These are phyloP conservation scores for Eutypella sp. DNA, from an alignment of 2,329 filamentous ascomycete genomes.

Conservation along the genomic window DNA sequence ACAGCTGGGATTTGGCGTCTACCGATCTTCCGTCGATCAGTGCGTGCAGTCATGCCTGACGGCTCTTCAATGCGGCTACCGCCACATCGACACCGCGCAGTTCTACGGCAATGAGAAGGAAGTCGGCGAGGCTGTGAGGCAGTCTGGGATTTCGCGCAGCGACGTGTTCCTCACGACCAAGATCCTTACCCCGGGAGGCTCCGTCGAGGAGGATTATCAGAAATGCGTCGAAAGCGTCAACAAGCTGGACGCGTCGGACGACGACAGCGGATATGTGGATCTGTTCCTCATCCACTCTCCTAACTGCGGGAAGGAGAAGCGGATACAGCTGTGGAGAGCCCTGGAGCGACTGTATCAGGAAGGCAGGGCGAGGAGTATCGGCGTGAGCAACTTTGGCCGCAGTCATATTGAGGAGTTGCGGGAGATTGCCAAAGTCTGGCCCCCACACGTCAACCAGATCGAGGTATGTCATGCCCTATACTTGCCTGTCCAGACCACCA, in stretches of 20 bases:
- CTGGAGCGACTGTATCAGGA: slow-evolving; percentile 59
- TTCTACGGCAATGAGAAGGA: slow-evolving; percentile 47
- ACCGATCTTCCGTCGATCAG: slow-evolving; percentile 49
- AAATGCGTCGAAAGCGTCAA: slow-evolving; percentile 60
- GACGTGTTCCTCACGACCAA: slow-evolving; percentile 55
- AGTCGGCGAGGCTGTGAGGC: slow-evolving; percentile 40
- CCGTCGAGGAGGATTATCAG: slow-evolving; percentile 49
- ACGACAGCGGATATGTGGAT: too few relatives aligned
- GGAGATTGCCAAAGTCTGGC: too few relatives aligned
- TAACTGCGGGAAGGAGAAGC: slow-evolving; percentile 49
- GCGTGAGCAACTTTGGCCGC: slow-evolving; percentile 62
- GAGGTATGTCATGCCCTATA: slow-evolving; percentile 55
- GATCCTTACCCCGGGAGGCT: slow-evolving; percentile 38
- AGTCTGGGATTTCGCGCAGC: slow-evolving; percentile 37
- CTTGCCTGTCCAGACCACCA: too few relatives aligned
- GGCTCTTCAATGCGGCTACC: slow-evolving; percentile 47
- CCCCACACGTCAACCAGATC: too few relatives aligned
- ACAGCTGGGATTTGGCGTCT: slow-evolving; percentile 67
- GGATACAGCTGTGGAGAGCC: slow-evolving; percentile 58
- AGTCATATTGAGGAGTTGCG: slow-evolving; percentile 59
- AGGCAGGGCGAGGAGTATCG: slow-evolving; percentile 57
- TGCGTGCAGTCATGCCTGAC: slow-evolving; percentile 51
- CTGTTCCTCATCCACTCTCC: slow-evolving; percentile 60
- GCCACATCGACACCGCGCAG: slow-evolving; percentile 52
- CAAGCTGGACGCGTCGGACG: slow-evolving; percentile 52